Evolutionary conservation across 192 early-diverging fungal species (phyloP).

Genomic region (Umbelopsis sp.): DNA sequence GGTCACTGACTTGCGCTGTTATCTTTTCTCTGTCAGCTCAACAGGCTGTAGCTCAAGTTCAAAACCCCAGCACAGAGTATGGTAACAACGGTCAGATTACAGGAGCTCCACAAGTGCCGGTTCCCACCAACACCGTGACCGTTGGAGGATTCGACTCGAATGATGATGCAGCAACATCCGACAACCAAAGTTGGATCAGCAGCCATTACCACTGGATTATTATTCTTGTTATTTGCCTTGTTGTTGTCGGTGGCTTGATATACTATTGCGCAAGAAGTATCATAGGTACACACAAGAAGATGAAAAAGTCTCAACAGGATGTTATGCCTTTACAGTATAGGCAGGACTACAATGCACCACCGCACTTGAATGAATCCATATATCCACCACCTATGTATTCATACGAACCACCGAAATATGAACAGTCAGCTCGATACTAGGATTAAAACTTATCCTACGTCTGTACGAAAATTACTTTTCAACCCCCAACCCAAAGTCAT

Average conservation of each 20-base stretch:
- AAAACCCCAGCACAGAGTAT: slow-evolving; percentile 13
- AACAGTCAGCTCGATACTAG: slow-evolving; percentile 3
- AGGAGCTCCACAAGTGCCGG: not conserved
- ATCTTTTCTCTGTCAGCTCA: not conserved
- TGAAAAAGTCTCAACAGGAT: slow-evolving; percentile 26
- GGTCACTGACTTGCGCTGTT: slow-evolving; percentile 8
- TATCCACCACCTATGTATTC: slow-evolving; percentile 17
- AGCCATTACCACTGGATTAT: slow-evolving; percentile 29
- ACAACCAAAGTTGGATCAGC: slow-evolving; percentile 27
- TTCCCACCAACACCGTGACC: not conserved
- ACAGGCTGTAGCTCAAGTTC: not conserved
- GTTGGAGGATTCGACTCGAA: not conserved
- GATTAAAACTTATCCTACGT: not conserved
- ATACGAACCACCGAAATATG: slow-evolving; percentile 16
- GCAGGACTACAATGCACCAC: slow-evolving; percentile 3
- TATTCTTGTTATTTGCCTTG: slow-evolving; percentile 28
- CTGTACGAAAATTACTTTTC: not conserved
- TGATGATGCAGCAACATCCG: not conserved
- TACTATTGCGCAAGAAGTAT: slow-evolving; percentile 33
- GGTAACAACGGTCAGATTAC: not conserved
- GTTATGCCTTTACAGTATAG: slow-evolving; percentile 22
- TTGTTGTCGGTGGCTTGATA: slow-evolving; percentile 22
- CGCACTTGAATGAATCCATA: slow-evolving; percentile 4
- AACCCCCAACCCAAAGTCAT: not conserved
- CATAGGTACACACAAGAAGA: slow-evolving; percentile 25